These are phyloP conservation scores for Sphaerobolus stellatus DNA, from an alignment of 1,284 basidiomycete genomes.

Conservation along the genomic window DNA sequence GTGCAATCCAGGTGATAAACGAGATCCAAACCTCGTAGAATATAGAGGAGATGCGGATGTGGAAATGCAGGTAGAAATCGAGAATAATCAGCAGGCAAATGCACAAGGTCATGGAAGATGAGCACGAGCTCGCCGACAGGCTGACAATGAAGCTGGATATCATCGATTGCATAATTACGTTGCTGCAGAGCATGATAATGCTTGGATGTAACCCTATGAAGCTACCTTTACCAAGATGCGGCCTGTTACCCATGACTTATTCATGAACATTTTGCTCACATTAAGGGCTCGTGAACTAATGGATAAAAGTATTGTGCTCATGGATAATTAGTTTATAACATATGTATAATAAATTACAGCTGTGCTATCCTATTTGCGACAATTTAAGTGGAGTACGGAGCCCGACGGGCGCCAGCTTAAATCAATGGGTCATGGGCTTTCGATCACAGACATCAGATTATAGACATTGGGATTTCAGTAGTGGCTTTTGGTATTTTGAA, in stretches of 20 bases:
- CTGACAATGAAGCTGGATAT: not conserved
- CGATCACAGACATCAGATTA: too few species aligned
- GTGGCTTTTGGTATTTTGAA: too few species aligned
- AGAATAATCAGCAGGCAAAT: too few species aligned
- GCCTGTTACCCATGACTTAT: not conserved
- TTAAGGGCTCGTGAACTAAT: not conserved
- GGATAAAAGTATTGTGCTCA: not conserved
- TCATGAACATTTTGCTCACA: not conserved
- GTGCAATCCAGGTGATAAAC: not conserved
- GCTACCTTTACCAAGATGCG: not conserved
- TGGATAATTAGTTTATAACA: too few species aligned
- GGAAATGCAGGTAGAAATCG: too few species aligned
- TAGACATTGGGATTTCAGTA: too few species aligned
- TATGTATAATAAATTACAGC: too few species aligned
- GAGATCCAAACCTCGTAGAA: constrained; percentile 2
- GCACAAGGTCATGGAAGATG: not conserved
- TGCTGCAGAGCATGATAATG: constrained; percentile 3
- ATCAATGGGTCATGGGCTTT: too few species aligned
- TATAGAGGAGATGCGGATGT: not conserved
- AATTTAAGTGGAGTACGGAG: too few species aligned
- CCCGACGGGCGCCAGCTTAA: too few species aligned
- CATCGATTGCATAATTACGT: not conserved
- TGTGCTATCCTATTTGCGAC: too few species aligned
- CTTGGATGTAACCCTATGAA: not conserved
- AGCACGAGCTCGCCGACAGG: not conserved